Evolutionary conservation across 2,329 filamentous ascomycete genomes (phyloP), one percentile per base, ranked within the genome.

Genomic region (Chrysosporium queenslandicum): DNA sequence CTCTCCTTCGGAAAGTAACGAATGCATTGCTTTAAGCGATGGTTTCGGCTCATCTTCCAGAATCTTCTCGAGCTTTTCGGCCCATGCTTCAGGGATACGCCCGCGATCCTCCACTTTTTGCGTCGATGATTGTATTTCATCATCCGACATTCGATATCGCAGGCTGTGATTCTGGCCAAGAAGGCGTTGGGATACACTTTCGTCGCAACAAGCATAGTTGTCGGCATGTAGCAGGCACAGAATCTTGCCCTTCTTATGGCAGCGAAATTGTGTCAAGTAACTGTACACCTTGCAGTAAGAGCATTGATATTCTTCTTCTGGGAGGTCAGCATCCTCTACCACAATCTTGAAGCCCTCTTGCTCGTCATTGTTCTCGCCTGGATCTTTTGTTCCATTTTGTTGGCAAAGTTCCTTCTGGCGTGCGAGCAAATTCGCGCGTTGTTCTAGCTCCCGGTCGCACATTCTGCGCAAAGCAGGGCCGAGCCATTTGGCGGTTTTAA

Each of bases 401-500:
- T 74, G 68, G 5, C 68, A 67, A 20, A 67, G 62, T 55, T 79
- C 76, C 51, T 77, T 75, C 63, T 90, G 86, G 47, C 80, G 82
- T 3, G 76, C 69, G 6, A 86, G 64, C 61, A 97, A 90, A 1
- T 77, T 73, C 46, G 81, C 75, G 50, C 92, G 80, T 56, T 85
- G 80, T 2, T 72, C 68, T 0, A 82, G 61, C 70, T 97, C 92
- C 29, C 87, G 81, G 53, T 82, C 79, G 58, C 81, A 80, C 63
- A 94, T 86, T 45, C 86, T 80, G 48, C 87, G 80, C 20, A 98
- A 71, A 1, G 92, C 92, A 0, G 91, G 91, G 1, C 85, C 86
- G 14, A 98, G 77, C 92, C 92, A 98, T 69, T 92, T 95, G 0
- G 92, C 88, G 1, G 88, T 96, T 60, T 87, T 86, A 53, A 98